Conservation (phyloP, 257 asterid species). For the Solanum paucissectum region DNA sequence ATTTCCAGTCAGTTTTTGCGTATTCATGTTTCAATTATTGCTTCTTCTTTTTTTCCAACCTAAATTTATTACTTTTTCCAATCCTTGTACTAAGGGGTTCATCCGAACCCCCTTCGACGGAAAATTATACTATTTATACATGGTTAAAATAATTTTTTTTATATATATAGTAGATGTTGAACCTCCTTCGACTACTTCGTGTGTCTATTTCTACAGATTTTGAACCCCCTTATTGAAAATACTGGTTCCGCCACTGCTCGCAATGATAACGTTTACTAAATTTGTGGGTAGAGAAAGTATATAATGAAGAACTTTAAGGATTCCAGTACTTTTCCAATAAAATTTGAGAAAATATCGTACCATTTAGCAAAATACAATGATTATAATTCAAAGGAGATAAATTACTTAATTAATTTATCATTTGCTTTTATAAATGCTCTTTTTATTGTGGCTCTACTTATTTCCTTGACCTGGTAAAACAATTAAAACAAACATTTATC, state of each 20-base stretch:
- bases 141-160: too few relatives aligned
- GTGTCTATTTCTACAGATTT: too few relatives aligned
- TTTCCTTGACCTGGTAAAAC: background rate
- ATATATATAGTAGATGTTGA: too few relatives aligned
- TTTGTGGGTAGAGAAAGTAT: background rate
- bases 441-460: background rate
- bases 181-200: too few relatives aligned
- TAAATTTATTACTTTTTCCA: background rate
- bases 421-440: background rate
- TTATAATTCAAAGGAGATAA: background rate
- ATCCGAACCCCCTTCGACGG: too few relatives aligned
- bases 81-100: too few relatives aligned
- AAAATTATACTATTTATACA: too few relatives aligned
- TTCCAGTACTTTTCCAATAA: background rate
- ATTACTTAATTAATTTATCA: background rate
- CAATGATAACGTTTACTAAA: background rate
- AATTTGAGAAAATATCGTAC: background rate
- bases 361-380: background rate
- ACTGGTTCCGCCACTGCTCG: too few relatives aligned
- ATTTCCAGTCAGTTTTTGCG: background rate
- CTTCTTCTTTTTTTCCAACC: too few relatives aligned
- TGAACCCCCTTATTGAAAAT: too few relatives aligned
- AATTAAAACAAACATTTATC: background rate
- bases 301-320: background rate
- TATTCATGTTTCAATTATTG: background rate